Evolutionary conservation across 73 alveolate genomes (phyloP).

Genomic region (Paramecium biaurelia): DNA sequence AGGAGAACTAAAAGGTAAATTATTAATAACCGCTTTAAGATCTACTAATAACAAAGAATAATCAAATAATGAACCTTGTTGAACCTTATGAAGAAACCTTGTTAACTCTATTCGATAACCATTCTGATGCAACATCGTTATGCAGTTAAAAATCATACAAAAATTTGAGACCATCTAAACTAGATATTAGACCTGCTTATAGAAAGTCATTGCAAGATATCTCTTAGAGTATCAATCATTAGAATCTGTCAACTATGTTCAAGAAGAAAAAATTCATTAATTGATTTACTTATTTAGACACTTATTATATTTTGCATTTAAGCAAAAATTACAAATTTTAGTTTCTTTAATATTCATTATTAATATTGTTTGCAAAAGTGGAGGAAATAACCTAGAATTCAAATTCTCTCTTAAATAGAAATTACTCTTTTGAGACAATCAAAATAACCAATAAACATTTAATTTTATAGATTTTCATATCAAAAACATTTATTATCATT

Average conservation of each 20-base stretch:
- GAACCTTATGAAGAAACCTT: conserved; percentile 13
- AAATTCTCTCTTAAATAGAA: not conserved
- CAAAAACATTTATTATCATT: no score
- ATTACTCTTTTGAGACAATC: not conserved
- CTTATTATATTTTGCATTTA: not conserved
- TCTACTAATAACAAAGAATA: not conserved
- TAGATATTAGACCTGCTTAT: not conserved
- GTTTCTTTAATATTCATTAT: not conserved
- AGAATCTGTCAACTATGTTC: not conserved
- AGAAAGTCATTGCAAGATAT: not conserved
- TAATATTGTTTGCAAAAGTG: no score
- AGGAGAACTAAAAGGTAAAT: conserved; percentile 27
- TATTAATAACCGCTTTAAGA: not conserved
- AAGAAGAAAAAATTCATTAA: not conserved
- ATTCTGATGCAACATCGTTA: not conserved
- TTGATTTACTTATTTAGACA: not conserved
- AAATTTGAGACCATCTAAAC: not conserved
- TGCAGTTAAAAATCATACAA: conserved; percentile 11
- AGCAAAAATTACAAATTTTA: not conserved
- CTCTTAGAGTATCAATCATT: not conserved
- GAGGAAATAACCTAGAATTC: not conserved
- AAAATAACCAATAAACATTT: no score
- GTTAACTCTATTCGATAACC: not conserved
- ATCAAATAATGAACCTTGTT: not conserved
- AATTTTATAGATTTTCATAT: no score